Base-by-base conservation (phyloP, 306 rosid species). In the Clitoria ternatea region DNA sequence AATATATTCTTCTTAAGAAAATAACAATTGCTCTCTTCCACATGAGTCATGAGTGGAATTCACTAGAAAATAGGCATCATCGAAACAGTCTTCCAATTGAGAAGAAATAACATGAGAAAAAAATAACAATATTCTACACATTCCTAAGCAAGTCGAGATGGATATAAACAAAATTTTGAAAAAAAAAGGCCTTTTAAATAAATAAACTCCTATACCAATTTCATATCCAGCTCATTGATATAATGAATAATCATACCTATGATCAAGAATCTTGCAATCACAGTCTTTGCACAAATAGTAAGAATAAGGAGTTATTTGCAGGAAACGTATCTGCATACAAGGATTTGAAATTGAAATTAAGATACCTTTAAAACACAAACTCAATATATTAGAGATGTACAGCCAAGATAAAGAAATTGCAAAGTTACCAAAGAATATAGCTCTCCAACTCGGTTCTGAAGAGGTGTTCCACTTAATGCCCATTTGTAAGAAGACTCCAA, bases 391-490 rank as follows among this genome's bases (percentile, higher is more conserved):
- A 11, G 6, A 45, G 40, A 63, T 49, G 13, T 13, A 11, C 17
- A 52, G 53, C 44, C 22, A 67, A 62, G 61, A 35, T 37, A 10
- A 62, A 48, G 47, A 27, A 22, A 66, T 29, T 19, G 64, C 40
- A 27, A 69, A 75, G 69, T 76, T 69, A 90, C 98, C 84, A 93
- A 70, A 74, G 98, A 93, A 71, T 89, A 90, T 49, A 93, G 87
- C 76, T 93, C 97, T 67, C 89, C 92, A 47, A 88, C 86, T 73
- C 89, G 94, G 57, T 90, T 93, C 83, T 88, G 92, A 62, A 93
- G 74, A 37, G 98, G 98, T n/a, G 98, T 90, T 66, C 98, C 97
- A 76, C 96, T 90, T 77, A 93, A 79, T 45, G 98, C 97, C 98
- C 98, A 93, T 84, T 74, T 90, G 85, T 82, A 87, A 61, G 80